Evolutionary conservation across 2,329 filamentous ascomycete species (phyloP).

Genomic region (Teratosphaeria destructans): DNA sequence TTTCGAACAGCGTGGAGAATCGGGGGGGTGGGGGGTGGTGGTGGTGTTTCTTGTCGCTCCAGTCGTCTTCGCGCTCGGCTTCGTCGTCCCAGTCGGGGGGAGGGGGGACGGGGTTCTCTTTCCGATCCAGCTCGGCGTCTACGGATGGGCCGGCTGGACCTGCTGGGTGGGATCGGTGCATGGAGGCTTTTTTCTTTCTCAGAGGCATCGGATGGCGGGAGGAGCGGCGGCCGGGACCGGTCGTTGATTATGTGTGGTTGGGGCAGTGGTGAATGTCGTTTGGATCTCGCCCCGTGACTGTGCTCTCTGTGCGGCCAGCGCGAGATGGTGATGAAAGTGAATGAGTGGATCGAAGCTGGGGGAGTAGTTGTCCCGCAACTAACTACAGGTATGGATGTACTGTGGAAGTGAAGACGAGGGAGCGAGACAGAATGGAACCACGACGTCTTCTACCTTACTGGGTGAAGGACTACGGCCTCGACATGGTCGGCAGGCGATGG

Average conservation of each 20-base stretch:
- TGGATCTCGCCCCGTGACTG: not conserved
- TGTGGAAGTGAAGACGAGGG: not conserved
- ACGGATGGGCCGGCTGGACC: slow-evolving; percentile 10
- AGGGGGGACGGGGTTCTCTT: slow-evolving; percentile 7
- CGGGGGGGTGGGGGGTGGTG: slow-evolving; percentile 13
- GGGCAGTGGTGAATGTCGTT: not conserved
- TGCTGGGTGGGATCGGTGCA: slow-evolving; percentile 14
- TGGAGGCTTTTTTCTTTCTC: slow-evolving; percentile 17
- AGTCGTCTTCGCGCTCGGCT: slow-evolving; percentile 11
- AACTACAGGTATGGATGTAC: not conserved
- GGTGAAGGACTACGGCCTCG: not conserved
- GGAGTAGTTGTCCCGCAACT: not conserved
- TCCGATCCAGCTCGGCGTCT: slow-evolving; percentile 1
- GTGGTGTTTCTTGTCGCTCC: slow-evolving; percentile 17
- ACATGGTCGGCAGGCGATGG: not conserved
- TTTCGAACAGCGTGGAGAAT: slow-evolving; percentile 23
- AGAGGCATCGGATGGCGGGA: slow-evolving; percentile 16
- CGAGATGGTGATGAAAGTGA: not conserved
- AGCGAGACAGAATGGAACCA: not conserved
- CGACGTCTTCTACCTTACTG: not conserved
- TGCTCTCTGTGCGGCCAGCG: not conserved
- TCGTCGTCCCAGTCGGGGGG: slow-evolving; percentile 4
- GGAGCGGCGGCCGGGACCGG: not conserved
- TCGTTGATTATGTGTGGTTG: not conserved
- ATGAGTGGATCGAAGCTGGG: not conserved